Percentiles rank a stretch among this genome's conserved stretches.
phyloP scores from a whole-genome alignment of 2,329 filamentous ascomycete genomes.

The Verticillium nonalfalfae region DNA sequence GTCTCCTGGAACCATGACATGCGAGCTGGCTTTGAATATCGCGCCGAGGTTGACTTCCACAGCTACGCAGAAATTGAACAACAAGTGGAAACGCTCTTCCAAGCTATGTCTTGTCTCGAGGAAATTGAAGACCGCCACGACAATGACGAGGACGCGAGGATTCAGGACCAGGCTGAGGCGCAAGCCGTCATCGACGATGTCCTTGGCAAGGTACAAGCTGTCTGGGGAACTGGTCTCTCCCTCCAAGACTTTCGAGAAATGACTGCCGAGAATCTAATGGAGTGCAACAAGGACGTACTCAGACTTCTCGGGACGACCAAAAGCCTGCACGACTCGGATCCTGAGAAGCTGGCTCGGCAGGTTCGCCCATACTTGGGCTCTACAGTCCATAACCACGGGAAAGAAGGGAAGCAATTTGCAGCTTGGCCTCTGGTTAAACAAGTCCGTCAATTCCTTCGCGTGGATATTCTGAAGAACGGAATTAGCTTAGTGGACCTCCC shows the following conservation, averaged over 20 bases:
- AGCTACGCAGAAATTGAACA: conserved; percentile 3
- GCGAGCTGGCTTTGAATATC: conserved; percentile 7
- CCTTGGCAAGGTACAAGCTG: conserved; percentile 14
- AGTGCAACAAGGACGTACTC: conserved; percentile 2
- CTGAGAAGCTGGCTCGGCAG: conserved; percentile 1
- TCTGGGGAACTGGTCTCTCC: conserved; percentile 13
- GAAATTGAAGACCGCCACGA: conserved; percentile 4
- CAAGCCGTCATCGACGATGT: conserved; percentile 2
- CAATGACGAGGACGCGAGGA: conserved; percentile 10
- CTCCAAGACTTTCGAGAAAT: conserved; percentile 4
- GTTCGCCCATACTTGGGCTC: conserved; percentile 23
- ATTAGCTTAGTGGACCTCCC: conserved; percentile 47
- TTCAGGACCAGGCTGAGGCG: neutral
- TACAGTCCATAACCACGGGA: neutral
- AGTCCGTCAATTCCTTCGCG: conserved; percentile 35
- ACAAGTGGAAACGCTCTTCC: conserved; percentile 12
- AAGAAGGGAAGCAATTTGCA: conserved; percentile 10
- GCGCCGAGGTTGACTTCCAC: conserved; percentile 16
- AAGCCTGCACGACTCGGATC: conserved; percentile 1
- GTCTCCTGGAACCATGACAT: conserved; percentile 18
- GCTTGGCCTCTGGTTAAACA: conserved; percentile 28
- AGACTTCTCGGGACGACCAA: neutral
- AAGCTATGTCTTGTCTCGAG: conserved; percentile 1
- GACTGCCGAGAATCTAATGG: conserved; percentile 9
- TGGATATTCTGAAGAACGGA: conserved; percentile 37